Evolutionary conservation across 192 early-diverging fungal genomes (phyloP), one percentile per base, ranked within the genome.

Genomic region (Obelidium mucronatum): DNA sequence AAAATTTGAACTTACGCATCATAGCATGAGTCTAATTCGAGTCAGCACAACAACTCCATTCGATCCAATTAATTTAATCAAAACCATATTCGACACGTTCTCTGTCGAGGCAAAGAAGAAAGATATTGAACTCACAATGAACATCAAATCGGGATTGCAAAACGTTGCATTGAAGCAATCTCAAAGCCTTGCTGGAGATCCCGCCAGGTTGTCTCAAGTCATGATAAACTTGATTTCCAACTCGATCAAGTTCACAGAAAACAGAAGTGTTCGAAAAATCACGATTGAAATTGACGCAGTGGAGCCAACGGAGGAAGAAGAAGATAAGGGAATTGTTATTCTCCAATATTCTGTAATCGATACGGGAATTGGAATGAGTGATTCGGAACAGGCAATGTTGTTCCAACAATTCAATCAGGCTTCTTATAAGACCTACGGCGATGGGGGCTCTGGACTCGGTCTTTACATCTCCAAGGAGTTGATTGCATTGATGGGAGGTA

Each of bases 361-460:
- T 53, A 75, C 63, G 1, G 82, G 82, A 30, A 51, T 77, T 28
- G 82, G 82, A 24, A 80, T 83, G 79, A 74, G 69, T 4, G 56
- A 33, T 2, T 70, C 77, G 6, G 78, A 80, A 33, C 58, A 33
- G 24, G 24, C 24, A 13, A 8, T 26, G 33, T 60, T 60, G 58
- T 60, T 60, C 24, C 24, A 60, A 26, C 58, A 60, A 26, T 60
- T 60, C 1, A 60, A 26, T 24, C 58, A 60, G 24, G 24, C 26
- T 13, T 60, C 58, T 0, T 34, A 60, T 24, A 60, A 60, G 44
- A 19, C 19, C 19, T 6, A 6, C 8, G 44, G 19, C 44, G 80
- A 78, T 60, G 85, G 85, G n/a, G 85, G 85, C 19, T 75, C 66
- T 51, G 78, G 74, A 19, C 76, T 91, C 53, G 85, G 85, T 28